Evolutionary conservation across 257 asterid species (phyloP).

Genomic region (Lithospermum erythrorhizon): DNA sequence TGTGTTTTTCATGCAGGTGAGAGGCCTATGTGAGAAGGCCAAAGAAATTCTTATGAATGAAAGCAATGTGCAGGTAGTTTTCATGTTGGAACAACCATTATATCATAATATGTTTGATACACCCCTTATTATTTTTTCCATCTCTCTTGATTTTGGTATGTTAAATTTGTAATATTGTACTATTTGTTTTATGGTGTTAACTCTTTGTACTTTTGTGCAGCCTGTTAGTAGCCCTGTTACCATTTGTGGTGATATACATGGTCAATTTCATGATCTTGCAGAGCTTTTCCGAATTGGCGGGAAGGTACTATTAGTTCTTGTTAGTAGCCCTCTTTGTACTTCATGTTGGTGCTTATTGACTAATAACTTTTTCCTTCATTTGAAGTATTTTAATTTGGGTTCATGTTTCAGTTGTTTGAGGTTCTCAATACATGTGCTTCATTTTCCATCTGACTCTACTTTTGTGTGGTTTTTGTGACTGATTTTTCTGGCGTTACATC

Average conservation of each 20-base stretch:
- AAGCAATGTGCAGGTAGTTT: slow-evolving; percentile 17
- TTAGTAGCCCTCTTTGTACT: too few relatives aligned
- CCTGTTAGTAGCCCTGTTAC: slow-evolving; percentile 9
- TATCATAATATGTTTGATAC: too few relatives aligned
- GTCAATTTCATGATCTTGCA: slow-evolving; percentile 10
- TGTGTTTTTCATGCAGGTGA: slow-evolving; percentile 6
- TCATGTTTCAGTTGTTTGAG: too few relatives aligned
- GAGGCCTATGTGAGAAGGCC: slow-evolving; percentile 15
- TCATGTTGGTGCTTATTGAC: too few relatives aligned
- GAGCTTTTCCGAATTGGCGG: slow-evolving; percentile 13
- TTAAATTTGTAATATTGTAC: background rate
- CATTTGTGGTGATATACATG: slow-evolving; percentile 12
- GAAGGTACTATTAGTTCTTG: slow-evolving; percentile 1
- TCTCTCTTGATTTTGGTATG: background rate
- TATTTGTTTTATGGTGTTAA: background rate
- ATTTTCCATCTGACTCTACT: too few relatives aligned
- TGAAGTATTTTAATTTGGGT: too few relatives aligned
- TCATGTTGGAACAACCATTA: too few relatives aligned
- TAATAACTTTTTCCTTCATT: too few relatives aligned
- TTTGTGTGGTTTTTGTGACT: too few relatives aligned
- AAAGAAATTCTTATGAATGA: slow-evolving; percentile 17
- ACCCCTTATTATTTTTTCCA: background rate
- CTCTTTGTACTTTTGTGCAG: background rate
- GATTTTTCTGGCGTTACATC: too few relatives aligned
- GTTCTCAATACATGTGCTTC: too few relatives aligned